A percentile compares a stretch with the other conserved stretches of the same genome.
phyloP scores from a whole-genome alignment of 768 basidiomycete genomes.

The Infundibulicybe gibba region DNA sequence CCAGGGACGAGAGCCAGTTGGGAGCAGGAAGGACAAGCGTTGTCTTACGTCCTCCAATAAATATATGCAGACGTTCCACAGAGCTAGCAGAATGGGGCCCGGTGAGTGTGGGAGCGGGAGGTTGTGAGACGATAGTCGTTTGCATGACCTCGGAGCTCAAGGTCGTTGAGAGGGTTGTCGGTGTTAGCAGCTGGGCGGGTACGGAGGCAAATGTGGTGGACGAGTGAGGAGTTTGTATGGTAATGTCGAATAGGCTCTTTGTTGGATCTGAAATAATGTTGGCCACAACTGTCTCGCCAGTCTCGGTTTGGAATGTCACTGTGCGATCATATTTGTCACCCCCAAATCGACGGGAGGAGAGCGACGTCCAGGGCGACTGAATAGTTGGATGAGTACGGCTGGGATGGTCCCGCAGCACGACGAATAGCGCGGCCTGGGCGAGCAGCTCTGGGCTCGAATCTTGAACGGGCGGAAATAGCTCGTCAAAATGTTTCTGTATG shows the following conservation, averaged over 20 bases:
- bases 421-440: slow-evolving; percentile 77
- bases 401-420: slow-evolving; percentile 61
- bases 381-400: slow-evolving; percentile 11
- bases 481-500: slow-evolving; percentile 72
- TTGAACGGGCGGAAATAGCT: slow-evolving; percentile 69
- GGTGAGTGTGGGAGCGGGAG: slow-evolving; percentile 47
- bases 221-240: slow-evolving; percentile 31
- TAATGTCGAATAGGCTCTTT: slow-evolving; percentile 50
- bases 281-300: slow-evolving; percentile 36
- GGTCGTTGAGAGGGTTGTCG: slow-evolving; percentile 50
- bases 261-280: slow-evolving; percentile 29
- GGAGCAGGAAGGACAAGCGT: slow-evolving; percentile 68
- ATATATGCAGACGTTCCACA: slow-evolving; percentile 76
- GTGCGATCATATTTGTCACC: slow-evolving; percentile 65
- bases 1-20: slow-evolving; percentile 64
- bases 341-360: slow-evolving; percentile 75
- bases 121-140: slow-evolving; percentile 76
- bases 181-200: slow-evolving; percentile 50
- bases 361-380: slow-evolving; percentile 63
- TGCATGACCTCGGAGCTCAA: slow-evolving; percentile 45
- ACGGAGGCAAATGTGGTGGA: slow-evolving; percentile 43
- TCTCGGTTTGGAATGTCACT: slow-evolving; percentile 61
- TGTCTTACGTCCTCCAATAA: slow-evolving; percentile 59
- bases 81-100: slow-evolving; percentile 51
- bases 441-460: slow-evolving; percentile 61